Evolutionary conservation across 2,329 filamentous ascomycete species (phyloP), one percentile per base, ranked within the genome.

Genomic region (Ophiostoma perfectum): DNA sequence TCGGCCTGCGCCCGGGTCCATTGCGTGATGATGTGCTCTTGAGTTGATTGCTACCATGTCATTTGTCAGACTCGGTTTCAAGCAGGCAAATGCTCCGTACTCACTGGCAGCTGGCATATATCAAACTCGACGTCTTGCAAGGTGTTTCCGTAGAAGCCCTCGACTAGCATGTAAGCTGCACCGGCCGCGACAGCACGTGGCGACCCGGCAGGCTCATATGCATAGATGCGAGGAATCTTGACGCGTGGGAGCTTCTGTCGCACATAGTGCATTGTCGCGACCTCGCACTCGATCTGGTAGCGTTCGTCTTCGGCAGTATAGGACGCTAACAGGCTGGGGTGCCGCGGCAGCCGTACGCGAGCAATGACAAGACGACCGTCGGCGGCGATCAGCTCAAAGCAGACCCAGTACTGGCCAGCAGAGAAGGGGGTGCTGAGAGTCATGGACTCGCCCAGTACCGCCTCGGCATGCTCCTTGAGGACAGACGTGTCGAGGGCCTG

Each of bases 341-440:
- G 42, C 5, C 42, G 44, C 36, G 64, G 64, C 5, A 49, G 8
- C 9, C 64, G 64, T 8, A 65, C 64, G 7, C 64, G 27, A 2
- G 64, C 64, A n/a, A 65, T 52, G 9, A 49, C 36, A 5, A 65
- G 7, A 8, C 44, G 5, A 4, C 27, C n/a, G 18, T 65, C 63
- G 6, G 44, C 18, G 8, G 63, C 63, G 2, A 65, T 45, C 44
- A 65, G 12, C 47, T 66, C 64, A 41, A 66, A 66, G 38, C 45
- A 65, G 14, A 55, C 38, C 36, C 47, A 55, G 14, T 74, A 74
- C 58, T 76, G 72, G 1, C 75, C 75, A 5, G 73, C 75, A 0
- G 74, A 76, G 66, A 76, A 76, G 5, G 73, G 73, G 65, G 74
- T 64, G 67, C 75, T 76, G 68, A 76, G 27, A 14, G 18, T n/a